Evolutionary conservation across 495 filamentous ascomycete genomes (phyloP).

Genomic region (Xylaria nigripes): DNA sequence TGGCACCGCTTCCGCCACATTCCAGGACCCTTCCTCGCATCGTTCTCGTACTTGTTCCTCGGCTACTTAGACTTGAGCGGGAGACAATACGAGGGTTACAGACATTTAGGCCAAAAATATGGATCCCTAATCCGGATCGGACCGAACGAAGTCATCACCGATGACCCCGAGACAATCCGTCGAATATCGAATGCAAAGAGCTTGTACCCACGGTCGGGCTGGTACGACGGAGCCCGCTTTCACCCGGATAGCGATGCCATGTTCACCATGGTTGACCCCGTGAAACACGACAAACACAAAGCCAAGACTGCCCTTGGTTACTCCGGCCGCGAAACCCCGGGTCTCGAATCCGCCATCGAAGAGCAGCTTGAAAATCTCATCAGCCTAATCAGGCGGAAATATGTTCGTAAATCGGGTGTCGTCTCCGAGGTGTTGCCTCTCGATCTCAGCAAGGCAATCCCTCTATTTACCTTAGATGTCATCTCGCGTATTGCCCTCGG

Average conservation of each 20-base stretch:
- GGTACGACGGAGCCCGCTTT: conserved; percentile 36
- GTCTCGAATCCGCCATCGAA: conserved; percentile 38
- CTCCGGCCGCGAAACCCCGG: conserved; percentile 38
- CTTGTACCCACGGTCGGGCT: conserved; percentile 30
- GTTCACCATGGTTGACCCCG: conserved; percentile 27
- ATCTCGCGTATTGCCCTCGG: conserved; percentile 59
- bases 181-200: conserved; percentile 32
- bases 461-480: conserved; percentile 52
- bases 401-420: conserved; percentile 10
- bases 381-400: conserved; percentile 28
- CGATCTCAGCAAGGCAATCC: conserved; percentile 34
- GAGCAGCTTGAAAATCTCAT: conserved; percentile 29
- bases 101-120: conserved; percentile 20
- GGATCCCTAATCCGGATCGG: conserved; percentile 37
- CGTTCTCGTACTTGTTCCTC: conserved; percentile 22
- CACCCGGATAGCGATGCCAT: conserved; percentile 35
- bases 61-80: conserved; percentile 13
- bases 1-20: conserved; percentile 27
- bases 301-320: conserved; percentile 33
- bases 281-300: conserved; percentile 22
- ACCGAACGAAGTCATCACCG: conserved; percentile 33
- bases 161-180: conserved; percentile 35
- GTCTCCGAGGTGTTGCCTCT: conserved; percentile 15
- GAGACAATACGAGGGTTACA: conserved; percentile 15
- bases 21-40: conserved; percentile 23